These are phyloP conservation scores for Tylopilus plumbeoviolaceoides DNA, from an alignment of 768 basidiomycete species.

Conservation along the genomic window DNA sequence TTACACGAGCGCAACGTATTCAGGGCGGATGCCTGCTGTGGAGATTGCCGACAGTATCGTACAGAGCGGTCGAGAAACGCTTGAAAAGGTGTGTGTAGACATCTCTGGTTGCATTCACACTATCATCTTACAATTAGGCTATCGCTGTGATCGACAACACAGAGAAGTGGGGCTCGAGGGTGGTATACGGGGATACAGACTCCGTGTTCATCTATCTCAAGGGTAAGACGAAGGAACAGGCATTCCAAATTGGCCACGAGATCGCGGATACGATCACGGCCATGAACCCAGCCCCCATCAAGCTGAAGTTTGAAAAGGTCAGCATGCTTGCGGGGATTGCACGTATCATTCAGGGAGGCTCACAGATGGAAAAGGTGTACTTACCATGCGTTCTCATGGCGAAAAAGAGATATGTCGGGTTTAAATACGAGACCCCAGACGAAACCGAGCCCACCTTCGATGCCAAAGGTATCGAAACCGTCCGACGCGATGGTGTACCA, in stretches of 20 bases:
- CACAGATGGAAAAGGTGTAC: conserved; percentile 64
- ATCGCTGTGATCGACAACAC: conserved; percentile 73
- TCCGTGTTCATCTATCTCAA: conserved; percentile 89
- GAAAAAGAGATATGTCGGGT: conserved; percentile 98
- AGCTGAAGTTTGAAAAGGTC: conserved; percentile 98
- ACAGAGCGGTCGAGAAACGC: conserved; percentile 90
- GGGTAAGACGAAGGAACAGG: conserved; percentile 89
- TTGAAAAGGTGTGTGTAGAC: conserved; percentile 69
- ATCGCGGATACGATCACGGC: conserved; percentile 86
- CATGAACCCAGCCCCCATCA: conserved; percentile 85
- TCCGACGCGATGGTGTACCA: conserved; percentile 85
- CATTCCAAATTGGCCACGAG: conserved; percentile 88
- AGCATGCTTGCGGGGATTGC: not conserved
- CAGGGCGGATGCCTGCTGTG: conserved; percentile 96
- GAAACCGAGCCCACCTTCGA: conserved; percentile 81
- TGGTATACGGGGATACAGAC: conserved; percentile 98
- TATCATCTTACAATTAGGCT: conserved; percentile 47
- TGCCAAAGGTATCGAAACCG: conserved; percentile 97
- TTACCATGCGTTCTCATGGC: conserved; percentile 93
- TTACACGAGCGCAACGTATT: conserved; percentile 91
- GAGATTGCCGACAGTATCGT: conserved; percentile 99
- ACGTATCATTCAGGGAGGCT: not conserved
- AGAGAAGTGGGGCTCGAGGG: conserved; percentile 83
- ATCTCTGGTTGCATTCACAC: not conserved
- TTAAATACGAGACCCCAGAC: conserved; percentile 85